phyloP scores from a whole-genome alignment of 139 green algal genomes.

The Nannochloris sp. region DNA sequence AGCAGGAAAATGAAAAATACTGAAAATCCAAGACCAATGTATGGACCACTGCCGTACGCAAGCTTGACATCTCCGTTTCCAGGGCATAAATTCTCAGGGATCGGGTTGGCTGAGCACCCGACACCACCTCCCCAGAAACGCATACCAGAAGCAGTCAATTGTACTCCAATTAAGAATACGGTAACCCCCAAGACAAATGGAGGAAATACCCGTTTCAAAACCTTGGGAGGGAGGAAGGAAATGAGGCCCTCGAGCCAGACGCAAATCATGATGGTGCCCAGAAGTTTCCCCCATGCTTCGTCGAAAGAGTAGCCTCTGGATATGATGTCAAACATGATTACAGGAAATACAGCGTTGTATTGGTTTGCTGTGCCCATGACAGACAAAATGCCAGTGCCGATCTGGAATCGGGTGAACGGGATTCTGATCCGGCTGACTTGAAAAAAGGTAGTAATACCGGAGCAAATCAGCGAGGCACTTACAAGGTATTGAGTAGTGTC shows the following conservation, averaged over 20 bases:
- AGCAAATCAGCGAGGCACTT: conserved; percentile 35
- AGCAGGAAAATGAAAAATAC: conserved; percentile 15
- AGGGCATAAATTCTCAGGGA: no score
- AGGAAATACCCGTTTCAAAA: conserved; percentile 46
- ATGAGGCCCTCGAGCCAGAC: conserved; percentile 41
- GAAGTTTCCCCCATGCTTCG: conserved; percentile 45
- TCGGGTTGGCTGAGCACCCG: conserved; percentile 52
- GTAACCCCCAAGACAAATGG: conserved; percentile 43
- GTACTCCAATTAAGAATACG: conserved; percentile 55
- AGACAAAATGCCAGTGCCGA: conserved; percentile 36
- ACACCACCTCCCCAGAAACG: conserved; percentile 65
- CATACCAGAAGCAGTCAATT: conserved; percentile 45
- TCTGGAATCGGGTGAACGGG: conserved; percentile 16
- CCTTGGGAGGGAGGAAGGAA: conserved; percentile 47
- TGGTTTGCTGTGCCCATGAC: conserved; percentile 36
- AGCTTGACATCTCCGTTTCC: conserved; percentile 51
- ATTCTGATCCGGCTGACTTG: conserved; percentile 11
- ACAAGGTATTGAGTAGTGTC: conserved; percentile 13
- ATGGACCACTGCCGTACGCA: conserved; percentile 42
- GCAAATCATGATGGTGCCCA: conserved; percentile 54
- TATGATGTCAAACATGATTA: not conserved
- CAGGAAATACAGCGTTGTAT: not conserved
- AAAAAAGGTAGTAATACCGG: conserved; percentile 35
- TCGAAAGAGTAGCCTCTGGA: conserved; percentile 6
- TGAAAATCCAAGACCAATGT: conserved; percentile 39